Base-by-base conservation (phyloP, 257 asterid species). In the Przewalskia tangutica region DNA sequence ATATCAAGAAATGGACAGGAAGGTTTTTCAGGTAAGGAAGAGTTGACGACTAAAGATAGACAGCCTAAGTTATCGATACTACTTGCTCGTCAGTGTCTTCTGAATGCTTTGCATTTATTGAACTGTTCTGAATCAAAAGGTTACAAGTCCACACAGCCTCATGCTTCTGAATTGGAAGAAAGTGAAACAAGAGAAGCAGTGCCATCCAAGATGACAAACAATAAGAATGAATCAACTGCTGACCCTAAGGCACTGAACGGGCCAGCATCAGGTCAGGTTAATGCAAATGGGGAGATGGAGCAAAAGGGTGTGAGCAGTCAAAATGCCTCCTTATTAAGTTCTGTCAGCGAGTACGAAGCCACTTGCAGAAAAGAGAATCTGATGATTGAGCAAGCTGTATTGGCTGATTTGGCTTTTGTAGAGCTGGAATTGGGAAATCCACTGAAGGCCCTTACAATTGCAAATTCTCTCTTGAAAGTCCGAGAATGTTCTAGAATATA, bases 361-460 rank as follows among this genome's bases (percentile, higher is more conserved):
- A 84, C 88, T n/a, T 81, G 88, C 82, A 71, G 76, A 79, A 89
- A 87, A 86, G 98, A 93, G 89, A 90, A 87, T 75, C 93, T 82
- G 83, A 85, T 89, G 90, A 86, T 92, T 55, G 89, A 83, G 89
- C 97, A 95, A 88, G 92, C 93, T 36, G 50, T 86, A 42, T 90
- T 93, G 44, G 97, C 95, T 82, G 93, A 91, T 85, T 84, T 92
- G 89, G 94, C 98, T 10, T 95, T 83, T 83, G 92, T 90, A 16
- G 97, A 93, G 84, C 87, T 93, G 82, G 92, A 87, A 76, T 84
- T 92, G 11, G 97, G 92, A 82, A 90, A 92, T 86, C 93, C 98
- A 55, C 77, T 88, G 81, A 85, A 83, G 77, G 98, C 98, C 79
- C 88, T 95, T 62, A 77, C 87, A 16, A 54, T 83, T 9, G 94